These are phyloP conservation scores for Phaseolus coccineus DNA, from an alignment of 331 rosid genomes.

Conservation along the genomic window DNA sequence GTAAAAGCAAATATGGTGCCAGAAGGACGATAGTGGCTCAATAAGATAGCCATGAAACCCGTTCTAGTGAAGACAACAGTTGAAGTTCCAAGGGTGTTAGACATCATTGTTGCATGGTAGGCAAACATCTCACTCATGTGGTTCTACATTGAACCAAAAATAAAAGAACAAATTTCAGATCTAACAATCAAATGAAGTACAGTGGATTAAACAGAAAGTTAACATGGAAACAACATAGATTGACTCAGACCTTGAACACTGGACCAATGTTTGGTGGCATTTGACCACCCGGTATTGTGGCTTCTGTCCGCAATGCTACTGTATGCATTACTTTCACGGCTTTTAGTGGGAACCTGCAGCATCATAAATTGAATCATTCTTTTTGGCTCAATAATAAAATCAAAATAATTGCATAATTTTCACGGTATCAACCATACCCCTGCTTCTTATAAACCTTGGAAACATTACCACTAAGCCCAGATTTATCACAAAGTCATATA, in stretches of 20 bases:
- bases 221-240: slow-evolving; percentile 5
- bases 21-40: slow-evolving; percentile 93
- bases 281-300: slow-evolving; percentile 69
- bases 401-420: background rate
- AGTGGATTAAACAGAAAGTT: background rate
- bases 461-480: background rate
- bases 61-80: slow-evolving; percentile 91
- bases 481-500: slow-evolving; percentile 4
- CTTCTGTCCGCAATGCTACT: slow-evolving; percentile 89
- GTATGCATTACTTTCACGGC: slow-evolving; percentile 99
- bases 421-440: slow-evolving; percentile 5
- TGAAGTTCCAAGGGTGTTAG: slow-evolving; percentile 97
- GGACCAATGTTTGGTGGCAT: slow-evolving; percentile 86
- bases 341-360: slow-evolving; percentile 80
- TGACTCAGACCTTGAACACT: slow-evolving; percentile 76
- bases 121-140: slow-evolving; percentile 99
- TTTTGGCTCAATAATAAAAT: slow-evolving; percentile 13
- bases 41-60: slow-evolving; percentile 90
- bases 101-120: slow-evolving; percentile 98
- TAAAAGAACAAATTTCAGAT: slow-evolving; percentile 21
- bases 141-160: slow-evolving; percentile 59
- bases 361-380: slow-evolving; percentile 25
- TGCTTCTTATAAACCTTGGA: slow-evolving; percentile 8
- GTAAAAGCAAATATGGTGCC: slow-evolving; percentile 92
- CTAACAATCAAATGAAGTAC: slow-evolving; percentile 20